Base-by-base conservation (phyloP, 495 filamentous ascomycete genomes). In the Penicillium bovifimosum region DNA sequence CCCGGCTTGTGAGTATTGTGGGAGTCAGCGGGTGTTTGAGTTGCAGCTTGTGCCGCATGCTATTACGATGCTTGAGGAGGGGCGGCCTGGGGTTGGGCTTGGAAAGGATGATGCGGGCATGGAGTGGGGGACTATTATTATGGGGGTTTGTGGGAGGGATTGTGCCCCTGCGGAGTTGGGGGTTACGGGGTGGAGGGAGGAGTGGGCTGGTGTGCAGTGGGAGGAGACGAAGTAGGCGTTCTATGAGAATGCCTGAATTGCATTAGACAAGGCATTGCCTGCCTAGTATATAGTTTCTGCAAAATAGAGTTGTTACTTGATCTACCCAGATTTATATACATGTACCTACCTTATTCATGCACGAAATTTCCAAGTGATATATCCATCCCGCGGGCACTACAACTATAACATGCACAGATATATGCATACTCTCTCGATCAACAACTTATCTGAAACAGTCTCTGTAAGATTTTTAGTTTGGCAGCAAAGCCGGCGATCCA, bases 171-270 rank as follows among this genome's bases (percentile, higher is more conserved):
- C 71, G 47, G 71, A 74, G 13, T 68, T 81, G 35, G 69, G 71
- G 5, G 64, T 69, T 34, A 74, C 78, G 17, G 87, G 81, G 1
- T 96, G 90, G 72, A 58, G 90, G 35, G 95, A 96, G 73, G 93
- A 98, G 71, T 96, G 95, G 92, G 85, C 80, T 16, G 92, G 93
- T 7, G 93, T 96, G 63, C 93, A 97, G 74, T 98, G 92, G 93
- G 93, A 97, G 75, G 89, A 95, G 68, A 62, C 75, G 57, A 72
- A 68, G 53, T 73, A 62, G 54, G 11, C 24, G 5, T 24, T 1
- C 3, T 17, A n/a, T 18, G 20, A 24, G 20, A 24, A 24, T 46
- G 24, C n/a, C n/a, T n/a, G n/a, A n/a, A n/a, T 24, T 46, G 32
- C 44, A 47, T 33, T 47, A 47, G 31, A 47, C 11, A 17, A n/a